Conservation (phyloP, 2,329 filamentous ascomycete genomes). For the Fusarium circinatum region DNA sequence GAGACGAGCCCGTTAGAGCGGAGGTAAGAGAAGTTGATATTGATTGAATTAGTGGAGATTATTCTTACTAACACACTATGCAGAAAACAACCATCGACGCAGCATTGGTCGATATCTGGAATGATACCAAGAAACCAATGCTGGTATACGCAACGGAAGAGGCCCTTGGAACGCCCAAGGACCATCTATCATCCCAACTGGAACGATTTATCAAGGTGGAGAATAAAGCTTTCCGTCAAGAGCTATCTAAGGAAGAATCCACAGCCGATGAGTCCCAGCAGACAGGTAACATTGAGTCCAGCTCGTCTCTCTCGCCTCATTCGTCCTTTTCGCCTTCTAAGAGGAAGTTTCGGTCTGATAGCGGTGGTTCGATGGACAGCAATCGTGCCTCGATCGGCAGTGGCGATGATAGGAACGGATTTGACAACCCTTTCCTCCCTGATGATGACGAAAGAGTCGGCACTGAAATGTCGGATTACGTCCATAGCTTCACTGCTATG, state of each 20-base stretch:
- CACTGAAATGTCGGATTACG: constrained; percentile 42
- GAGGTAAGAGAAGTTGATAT: constrained; percentile 54
- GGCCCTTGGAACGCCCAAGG: constrained; percentile 30
- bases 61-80: constrained; percentile 21
- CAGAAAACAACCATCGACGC: constrained; percentile 61
- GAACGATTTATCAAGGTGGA: constrained; percentile 62
- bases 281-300: constrained; percentile 49
- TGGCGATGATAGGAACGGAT: constrained; percentile 50
- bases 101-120: constrained; percentile 58
- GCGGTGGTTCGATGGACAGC: constrained; percentile 58
- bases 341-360: constrained; percentile 58
- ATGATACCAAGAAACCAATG: constrained; percentile 59
- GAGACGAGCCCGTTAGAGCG: constrained; percentile 56
- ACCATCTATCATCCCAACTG: constrained; percentile 52
- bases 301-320: constrained; percentile 47
- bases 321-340: constrained; percentile 54
- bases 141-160: constrained; percentile 65
- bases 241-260: constrained; percentile 55
- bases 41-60: neutral
- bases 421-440: constrained; percentile 47
- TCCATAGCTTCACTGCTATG: constrained; percentile 21
- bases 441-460: constrained; percentile 39
- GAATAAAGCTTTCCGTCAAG: constrained; percentile 62
- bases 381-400: constrained; percentile 58
- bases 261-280: constrained; percentile 36